Conservation (phyloP, 306 rosid genomes). For the Glycine tomentella region DNA sequence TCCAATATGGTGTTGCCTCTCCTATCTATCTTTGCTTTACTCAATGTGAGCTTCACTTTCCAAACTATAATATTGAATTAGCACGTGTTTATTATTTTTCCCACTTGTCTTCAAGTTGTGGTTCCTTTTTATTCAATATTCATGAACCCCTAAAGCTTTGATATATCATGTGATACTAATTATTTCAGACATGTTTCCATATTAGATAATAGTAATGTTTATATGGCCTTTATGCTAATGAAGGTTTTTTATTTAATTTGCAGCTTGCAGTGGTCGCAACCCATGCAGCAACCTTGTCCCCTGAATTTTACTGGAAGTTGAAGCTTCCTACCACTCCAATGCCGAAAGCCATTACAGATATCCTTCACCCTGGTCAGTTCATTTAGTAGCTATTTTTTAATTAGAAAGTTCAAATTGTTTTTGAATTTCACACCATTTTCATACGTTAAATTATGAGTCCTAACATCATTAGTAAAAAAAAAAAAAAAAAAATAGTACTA, state of each 20-base stretch:
- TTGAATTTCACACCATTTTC: too few relatives aligned
- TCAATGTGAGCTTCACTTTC: constrained; percentile 53
- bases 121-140: not conserved
- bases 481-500: too few relatives aligned
- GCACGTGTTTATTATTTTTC: constrained; percentile 11
- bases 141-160: not conserved
- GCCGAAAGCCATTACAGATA: constrained; percentile 55
- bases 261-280: constrained; percentile 60
- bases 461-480: not conserved
- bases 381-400: not conserved
- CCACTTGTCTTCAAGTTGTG: not conserved
- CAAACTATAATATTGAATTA: not conserved
- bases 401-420: not conserved
- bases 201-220: too few relatives aligned
- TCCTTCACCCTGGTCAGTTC: constrained; percentile 61
- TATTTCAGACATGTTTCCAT: too few relatives aligned
- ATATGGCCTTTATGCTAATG: too few relatives aligned
- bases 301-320: constrained; percentile 73
- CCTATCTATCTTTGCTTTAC: constrained; percentile 44
- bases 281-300: constrained; percentile 62
- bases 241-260: not conserved
- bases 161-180: not conserved
- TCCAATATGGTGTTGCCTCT: constrained; percentile 54
- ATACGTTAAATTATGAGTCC: not conserved
- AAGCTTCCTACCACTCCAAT: constrained; percentile 61